Evolutionary conservation across 345 rosid genomes (phyloP), one percentile per base, ranked within the genome.

Genomic region (Stellera chamaejasme): DNA sequence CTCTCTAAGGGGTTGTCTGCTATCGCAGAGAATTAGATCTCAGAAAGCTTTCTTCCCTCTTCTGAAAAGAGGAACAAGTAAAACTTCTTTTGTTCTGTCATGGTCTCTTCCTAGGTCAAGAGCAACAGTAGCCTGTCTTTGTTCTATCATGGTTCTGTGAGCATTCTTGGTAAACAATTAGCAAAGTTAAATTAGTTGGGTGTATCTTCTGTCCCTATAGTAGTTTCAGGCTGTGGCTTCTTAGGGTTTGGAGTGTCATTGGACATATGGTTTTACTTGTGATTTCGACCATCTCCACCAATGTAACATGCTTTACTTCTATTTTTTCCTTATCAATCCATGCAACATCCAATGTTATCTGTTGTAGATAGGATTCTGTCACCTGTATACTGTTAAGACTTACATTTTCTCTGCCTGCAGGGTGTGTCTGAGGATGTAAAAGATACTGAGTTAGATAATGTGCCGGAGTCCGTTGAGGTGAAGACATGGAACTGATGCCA

Each of bases 401-500:
- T 8, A 3, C 39, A 32, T 5, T 32, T 1, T 66, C 66, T 13
- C 48, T 54, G 48, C 43, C 32, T 5, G 3, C 69, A 81, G 87
- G 81, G 74, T 54, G 59, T 63, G 56, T 47, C 69, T 49, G 49
- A 36, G 52, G 80, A 70, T 58, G 63, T 27, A 56, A 67, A 62
- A 28, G 52, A 51, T 60, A 71, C 69, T 32, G 72, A 53, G 53
- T 56, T 59, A 51, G 62, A 75, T 67, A 55, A 43, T 52, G 62
- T 59, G 43, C 68, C 81, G 13, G 61, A 69, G 51, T 63, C 71
- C 13, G n/a, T 47, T 27, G 56, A 54, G 52, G 89, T 82, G 53
- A 67, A 76, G 55, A 56, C 12, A 48, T 50, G 41, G 45, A 14
- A 41, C 10, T 56, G 42, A 52, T 62, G 50, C 25, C 26, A 52